phyloP scores from a whole-genome alignment of 1,284 basidiomycete genomes.

The Amylostereum chailletii region DNA sequence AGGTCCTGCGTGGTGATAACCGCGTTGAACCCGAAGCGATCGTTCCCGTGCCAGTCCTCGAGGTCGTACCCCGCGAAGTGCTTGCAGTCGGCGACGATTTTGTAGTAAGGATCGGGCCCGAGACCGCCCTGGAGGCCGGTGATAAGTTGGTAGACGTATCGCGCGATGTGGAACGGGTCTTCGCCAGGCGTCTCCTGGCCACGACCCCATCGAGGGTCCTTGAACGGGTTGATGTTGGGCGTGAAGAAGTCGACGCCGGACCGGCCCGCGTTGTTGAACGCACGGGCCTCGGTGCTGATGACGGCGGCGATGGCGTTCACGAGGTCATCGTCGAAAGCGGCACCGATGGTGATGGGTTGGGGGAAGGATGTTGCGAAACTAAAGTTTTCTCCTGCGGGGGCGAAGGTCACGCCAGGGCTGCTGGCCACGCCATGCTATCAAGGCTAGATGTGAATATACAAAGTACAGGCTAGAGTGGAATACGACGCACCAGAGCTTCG shows the following conservation, averaged over 20 bases:
- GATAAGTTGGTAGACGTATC: conserved; percentile 45
- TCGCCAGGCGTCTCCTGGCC: conserved; percentile 56
- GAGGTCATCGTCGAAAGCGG: conserved; percentile 37
- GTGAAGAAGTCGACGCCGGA: conserved; percentile 49
- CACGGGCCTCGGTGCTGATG: conserved; percentile 46
- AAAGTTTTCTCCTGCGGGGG: conserved; percentile 33
- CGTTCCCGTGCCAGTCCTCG: conserved; percentile 42
- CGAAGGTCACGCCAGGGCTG: conserved; percentile 44
- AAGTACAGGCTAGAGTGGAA: neutral
- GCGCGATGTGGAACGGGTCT: conserved; percentile 42
- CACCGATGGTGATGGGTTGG: conserved; percentile 26
- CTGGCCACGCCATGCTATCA: conserved; percentile 41
- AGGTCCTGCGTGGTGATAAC: conserved; percentile 46
- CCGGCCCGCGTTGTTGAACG: conserved; percentile 42
- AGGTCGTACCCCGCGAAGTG: conserved; percentile 45
- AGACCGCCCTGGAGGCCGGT: conserved; percentile 48
- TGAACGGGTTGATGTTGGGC: conserved; percentile 54
- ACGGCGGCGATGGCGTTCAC: conserved; percentile 37
- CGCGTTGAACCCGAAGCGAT: conserved; percentile 41
- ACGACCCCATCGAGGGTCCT: conserved; percentile 52
- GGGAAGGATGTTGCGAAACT: conserved; percentile 51
- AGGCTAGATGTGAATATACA: neutral
- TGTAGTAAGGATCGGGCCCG: conserved; percentile 32
- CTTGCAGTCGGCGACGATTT: conserved; percentile 33
- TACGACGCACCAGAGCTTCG: conserved; percentile 34